phyloP scores from a whole-genome alignment of 2,329 filamentous ascomycete genomes.

The Trichothecium sympodiale region DNA sequence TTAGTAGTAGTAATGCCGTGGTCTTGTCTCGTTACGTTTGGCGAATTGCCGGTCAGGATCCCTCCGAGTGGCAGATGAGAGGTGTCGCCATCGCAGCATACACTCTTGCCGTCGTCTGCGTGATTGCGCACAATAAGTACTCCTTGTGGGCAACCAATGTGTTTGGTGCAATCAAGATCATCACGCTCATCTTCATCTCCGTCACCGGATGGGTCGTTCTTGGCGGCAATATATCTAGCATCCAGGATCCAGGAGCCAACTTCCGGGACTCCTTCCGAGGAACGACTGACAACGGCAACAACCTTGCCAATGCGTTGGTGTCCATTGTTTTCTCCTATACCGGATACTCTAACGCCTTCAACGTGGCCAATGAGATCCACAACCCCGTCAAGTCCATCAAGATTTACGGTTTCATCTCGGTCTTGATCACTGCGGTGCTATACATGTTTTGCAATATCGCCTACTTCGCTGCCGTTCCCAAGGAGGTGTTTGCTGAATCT shows the following conservation, averaged over 20 bases:
- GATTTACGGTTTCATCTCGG: conserved; percentile 34
- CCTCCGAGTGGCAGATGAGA: conserved; percentile 53
- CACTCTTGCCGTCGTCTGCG: conserved; percentile 42
- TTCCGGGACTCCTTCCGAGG: conserved; percentile 24
- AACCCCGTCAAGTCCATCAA: conserved; percentile 46
- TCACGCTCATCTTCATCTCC: conserved; percentile 50
- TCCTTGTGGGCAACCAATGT: conserved; percentile 44
- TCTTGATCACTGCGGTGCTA: conserved; percentile 39
- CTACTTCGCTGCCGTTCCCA: conserved; percentile 46
- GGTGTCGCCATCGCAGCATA: conserved; percentile 56
- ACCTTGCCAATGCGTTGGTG: conserved; percentile 35
- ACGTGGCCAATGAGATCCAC: conserved; percentile 51
- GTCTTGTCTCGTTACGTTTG: conserved; percentile 55
- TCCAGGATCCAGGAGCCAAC: conserved; percentile 22
- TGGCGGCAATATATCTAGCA: conserved; percentile 18
- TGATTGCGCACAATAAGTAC: conserved; percentile 43
- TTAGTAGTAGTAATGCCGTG: conserved; percentile 55
- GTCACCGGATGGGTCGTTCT: conserved; percentile 53
- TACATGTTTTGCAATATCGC: conserved; percentile 51
- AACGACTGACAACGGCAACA: conserved; percentile 22
- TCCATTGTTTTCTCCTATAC: conserved; percentile 48
- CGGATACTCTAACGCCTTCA: conserved; percentile 50
- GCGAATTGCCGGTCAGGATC: conserved; percentile 36
- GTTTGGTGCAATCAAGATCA: conserved; percentile 47
- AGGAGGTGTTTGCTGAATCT: conserved; percentile 39